Conservation (phyloP, 306 rosid genomes). For the Spatholobus suberectus region DNA sequence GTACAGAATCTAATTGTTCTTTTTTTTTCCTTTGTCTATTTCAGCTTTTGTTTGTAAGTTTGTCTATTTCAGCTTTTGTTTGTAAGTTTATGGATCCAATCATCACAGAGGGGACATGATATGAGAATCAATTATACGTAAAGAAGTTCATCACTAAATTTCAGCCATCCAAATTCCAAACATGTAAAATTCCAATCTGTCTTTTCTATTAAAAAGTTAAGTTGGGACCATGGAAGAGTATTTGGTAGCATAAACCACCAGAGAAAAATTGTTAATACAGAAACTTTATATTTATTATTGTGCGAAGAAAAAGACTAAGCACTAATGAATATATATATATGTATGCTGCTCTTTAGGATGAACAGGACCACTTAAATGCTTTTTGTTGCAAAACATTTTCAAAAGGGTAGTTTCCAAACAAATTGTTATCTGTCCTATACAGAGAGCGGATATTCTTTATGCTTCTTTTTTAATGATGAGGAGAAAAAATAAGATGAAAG, state of each 20-base stretch:
- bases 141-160: neutral
- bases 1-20: neutral
- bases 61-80: constrained; percentile 15
- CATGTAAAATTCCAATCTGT: neutral
- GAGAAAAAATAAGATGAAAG: neutral
- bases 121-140: neutral
- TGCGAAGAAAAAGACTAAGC: too few species aligned
- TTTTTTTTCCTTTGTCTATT: neutral
- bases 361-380: neutral
- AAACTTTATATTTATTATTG: too few species aligned
- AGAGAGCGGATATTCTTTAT: neutral
- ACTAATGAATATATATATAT: too few species aligned
- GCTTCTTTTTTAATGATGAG: neutral
- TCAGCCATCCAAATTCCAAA: neutral
- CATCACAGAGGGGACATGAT: constrained; percentile 4
- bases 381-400: neutral
- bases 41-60: constrained; percentile 20
- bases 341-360: too few species aligned
- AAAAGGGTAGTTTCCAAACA: neutral
- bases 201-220: neutral
- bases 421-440: neutral
- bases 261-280: neutral
- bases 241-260: neutral
- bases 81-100: constrained; percentile 28
- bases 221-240: neutral